These are phyloP conservation scores for Zalerion maritima DNA, from an alignment of 495 filamentous ascomycete genomes.

Conservation along the genomic window DNA sequence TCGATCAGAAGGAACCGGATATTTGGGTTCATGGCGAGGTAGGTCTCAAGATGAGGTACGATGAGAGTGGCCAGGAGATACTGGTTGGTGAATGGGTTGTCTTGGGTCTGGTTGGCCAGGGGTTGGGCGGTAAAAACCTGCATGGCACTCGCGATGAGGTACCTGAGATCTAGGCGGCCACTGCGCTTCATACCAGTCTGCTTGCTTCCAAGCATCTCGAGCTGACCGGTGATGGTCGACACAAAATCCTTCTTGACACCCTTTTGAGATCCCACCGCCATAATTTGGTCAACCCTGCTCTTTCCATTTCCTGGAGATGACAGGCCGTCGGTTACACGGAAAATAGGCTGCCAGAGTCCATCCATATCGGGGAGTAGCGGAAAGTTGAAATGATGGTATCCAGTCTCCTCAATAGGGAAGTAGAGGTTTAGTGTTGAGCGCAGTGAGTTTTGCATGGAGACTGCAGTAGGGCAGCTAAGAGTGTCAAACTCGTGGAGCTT, in stretches of 20 bases:
- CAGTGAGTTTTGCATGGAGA: conserved; percentile 26
- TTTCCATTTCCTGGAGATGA: conserved; percentile 9
- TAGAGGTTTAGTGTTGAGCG: conserved; percentile 22
- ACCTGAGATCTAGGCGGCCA: conserved; percentile 29
- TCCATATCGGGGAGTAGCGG: conserved; percentile 20
- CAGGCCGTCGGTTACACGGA: conserved; percentile 17
- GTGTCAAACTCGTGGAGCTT: conserved; percentile 21
- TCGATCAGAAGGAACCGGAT: conserved; percentile 32
- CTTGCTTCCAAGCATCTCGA: conserved; percentile 28
- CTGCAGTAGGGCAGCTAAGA: conserved; percentile 20
- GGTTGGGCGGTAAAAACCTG: conserved; percentile 31
- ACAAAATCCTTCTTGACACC: conserved; percentile 22
- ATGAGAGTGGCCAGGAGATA: conserved; percentile 27
- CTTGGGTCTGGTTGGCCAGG: conserved; percentile 24
- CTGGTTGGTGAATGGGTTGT: conserved; percentile 30
- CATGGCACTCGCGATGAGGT: conserved; percentile 33
- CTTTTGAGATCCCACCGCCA: conserved; percentile 28
- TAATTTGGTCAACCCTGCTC: conserved; percentile 25
- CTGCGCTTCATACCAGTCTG: conserved; percentile 20
- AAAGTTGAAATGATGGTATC: conserved; percentile 22
- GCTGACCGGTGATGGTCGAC: conserved; percentile 15
- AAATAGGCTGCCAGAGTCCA: conserved; percentile 26
- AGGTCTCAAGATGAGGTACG: conserved; percentile 30
- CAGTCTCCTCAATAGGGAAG: conserved; percentile 19
- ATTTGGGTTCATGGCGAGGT: conserved; percentile 20